These are phyloP conservation scores for Stemphylium beticola DNA, from an alignment of 2,329 filamentous ascomycete species.

Conservation along the genomic window DNA sequence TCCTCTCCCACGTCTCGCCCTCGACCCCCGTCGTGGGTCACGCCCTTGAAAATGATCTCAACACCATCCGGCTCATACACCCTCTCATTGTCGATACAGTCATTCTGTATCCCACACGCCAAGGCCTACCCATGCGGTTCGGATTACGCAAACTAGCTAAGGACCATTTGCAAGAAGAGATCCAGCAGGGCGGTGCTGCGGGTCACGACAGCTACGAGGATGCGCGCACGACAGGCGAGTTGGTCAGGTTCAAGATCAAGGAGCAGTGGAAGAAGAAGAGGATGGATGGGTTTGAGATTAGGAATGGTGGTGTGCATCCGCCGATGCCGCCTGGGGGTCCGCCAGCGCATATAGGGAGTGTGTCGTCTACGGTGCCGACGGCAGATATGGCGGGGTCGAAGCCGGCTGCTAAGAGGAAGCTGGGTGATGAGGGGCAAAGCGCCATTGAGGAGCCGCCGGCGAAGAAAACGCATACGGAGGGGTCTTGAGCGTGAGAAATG, in stretches of 20 bases:
- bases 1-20: conserved; percentile 77
- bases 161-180: conserved; percentile 72
- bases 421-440: conserved; percentile 7
- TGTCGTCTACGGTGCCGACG: conserved; percentile 4
- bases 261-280: conserved; percentile 73
- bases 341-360: conserved; percentile 14
- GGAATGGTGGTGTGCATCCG: conserved; percentile 38
- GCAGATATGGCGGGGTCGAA: conserved; percentile 12
- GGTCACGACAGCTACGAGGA: conserved; percentile 96
- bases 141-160: conserved; percentile 78
- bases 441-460: neutral
- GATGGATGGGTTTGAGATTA: conserved; percentile 67
- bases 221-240: conserved; percentile 83
- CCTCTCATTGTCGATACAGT: conserved; percentile 85
- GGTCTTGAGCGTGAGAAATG: neutral
- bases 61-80: conserved; percentile 82
- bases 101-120: conserved; percentile 78
- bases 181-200: conserved; percentile 71
- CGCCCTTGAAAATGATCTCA: conserved; percentile 94
- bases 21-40: conserved; percentile 88
- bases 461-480: conserved; percentile 6
- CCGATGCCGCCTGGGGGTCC: conserved; percentile 34
- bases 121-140: conserved; percentile 77
- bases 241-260: conserved; percentile 74
- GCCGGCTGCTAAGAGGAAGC: conserved; percentile 34